Base-by-base conservation (phyloP, 176 grass and related monocot species). In the Chloris gayana region DNA sequence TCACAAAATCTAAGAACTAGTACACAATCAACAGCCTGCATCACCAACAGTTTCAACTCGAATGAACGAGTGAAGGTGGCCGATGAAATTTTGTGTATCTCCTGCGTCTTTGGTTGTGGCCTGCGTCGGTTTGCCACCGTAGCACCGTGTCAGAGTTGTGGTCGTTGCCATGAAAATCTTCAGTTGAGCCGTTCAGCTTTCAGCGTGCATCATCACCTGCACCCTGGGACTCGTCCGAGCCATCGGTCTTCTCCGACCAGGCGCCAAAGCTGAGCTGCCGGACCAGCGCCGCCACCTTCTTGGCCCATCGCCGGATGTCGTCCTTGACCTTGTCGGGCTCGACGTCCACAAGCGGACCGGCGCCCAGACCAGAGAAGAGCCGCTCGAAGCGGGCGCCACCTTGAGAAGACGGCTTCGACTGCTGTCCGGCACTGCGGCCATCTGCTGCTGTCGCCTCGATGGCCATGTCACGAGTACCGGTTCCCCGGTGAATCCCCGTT, bases 281-380 rank as follows among this genome's bases (percentile, higher is more conserved):
- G 8, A 89, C 91, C 44, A 89, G 78, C 18, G 81, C 44, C 11
- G 85, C 91, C 7, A 93, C 93, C 27, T 79, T 84, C 88, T 93
- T 97, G 22, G 93, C 91, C 91, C 91, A 94, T 82, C 87, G 78
- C 78, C 83, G 88, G 79, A 94, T 90, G 13, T 92, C 87, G 32
- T 83, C 75, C 82, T 88, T 92, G 7, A 91, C 35, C 89, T 83
- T 94, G 61, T 91, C 87, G 18, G 91, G 73, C 9, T 91, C 89
- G n/a, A 85, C 30, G 15, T 97, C 88, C 7, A 83, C 89, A 68
- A 93, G 86, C 51, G 77, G 39, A 4, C 83, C 85, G 18, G 83
- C 24, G 26, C 83, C 86, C 25, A 97, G 63, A 12, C 87, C 82
- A 6, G 90, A 86, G 57, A 92, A 37, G 70, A 88, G 72, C 30